Evolutionary conservation across 805 yeast genomes (phyloP), one percentile per base, ranked within the genome.

Genomic region (Wickerhamomyces strasburgensis): DNA sequence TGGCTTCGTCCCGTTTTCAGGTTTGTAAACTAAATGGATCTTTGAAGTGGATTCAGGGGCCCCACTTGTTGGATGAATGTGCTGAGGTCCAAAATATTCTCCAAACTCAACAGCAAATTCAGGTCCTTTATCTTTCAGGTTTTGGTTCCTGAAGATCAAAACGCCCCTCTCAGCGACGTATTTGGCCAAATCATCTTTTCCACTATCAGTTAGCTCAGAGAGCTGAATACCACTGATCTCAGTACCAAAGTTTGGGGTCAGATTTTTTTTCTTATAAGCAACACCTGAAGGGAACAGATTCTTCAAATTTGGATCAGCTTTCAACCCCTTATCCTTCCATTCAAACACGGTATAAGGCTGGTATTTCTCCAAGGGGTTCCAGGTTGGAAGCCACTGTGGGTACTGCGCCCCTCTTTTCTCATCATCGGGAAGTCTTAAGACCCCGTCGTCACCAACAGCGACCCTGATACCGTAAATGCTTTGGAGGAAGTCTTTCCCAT

Each of bases 1-100:
- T 35, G 31, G 31, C 11, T 28, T 21, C 7, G 11, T 11, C 25
- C 25, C 25, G 11, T 11, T 11, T 21, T 21, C 25, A 8, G 25
- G 10, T 21, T 16, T 33, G 27, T 72, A 76, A 19, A 78, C 75
- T 26, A 78, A 61, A 46, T 78, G 84, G 38, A 79, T 63, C 39
- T 77, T 80, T 5, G 84, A 80, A 40, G 60, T 60, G 13, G 63
- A 67, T 47, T 63, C 63, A 26, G 82, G 86, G 18, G 82, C 76
- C 8, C 86, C 86, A 5, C 83, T 73, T 6, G 84, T 77, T 35
- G 84, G 84, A 54, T 81, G 88, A 43, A 79, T 68, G 57, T 81
- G 87, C 44, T 75, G 67, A 27, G 76, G 75, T 19, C 89, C 88
- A 54, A 76, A 81, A 54, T 81, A 73, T 32, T 56, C 56, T 30